Base-by-base conservation (phyloP, 345 rosid species). In the Salix koriyanagi region DNA sequence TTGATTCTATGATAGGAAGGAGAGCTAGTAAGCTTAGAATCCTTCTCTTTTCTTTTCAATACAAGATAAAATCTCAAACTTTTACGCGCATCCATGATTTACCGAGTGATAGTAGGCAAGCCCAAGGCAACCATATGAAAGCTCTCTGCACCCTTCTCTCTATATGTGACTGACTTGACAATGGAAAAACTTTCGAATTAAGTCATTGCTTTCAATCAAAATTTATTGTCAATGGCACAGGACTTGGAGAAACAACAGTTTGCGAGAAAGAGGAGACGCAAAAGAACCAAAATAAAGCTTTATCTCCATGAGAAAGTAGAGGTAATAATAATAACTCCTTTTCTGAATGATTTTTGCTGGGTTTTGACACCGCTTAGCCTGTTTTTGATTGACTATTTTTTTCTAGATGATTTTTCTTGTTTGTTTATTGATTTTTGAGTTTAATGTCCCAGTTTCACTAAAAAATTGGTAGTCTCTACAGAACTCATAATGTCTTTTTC, bases 221-320 rank as follows among this genome's bases (percentile, higher is more conserved):
- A 41, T 36, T 56, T 48, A 1, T 12, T 46, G 14, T 14, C 34
- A 48, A 68, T 73, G 79, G 79, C 58, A 25, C 18, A 41, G 54
- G 23, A 23, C n/a, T 25, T 61, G 10, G 65, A 66, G 9, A 75
- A 72, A 9, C 54, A 25, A 13, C 64, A 37, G 2, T 36, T 65
- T 12, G 48, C 11, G 21, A 70, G 56, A 48, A 75, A 46, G 70
- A 64, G 71, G 65, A 82, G 74, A 76, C 83, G 81, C 48, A 74
- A 65, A 62, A 78, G 54, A 56, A 25, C 44, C 65, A 46, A 25
- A 50, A 71, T 46, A 9, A 67, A 73, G 62, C 73, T 84, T 14
- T 65, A 52, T 52, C 61, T 48, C 21, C 74, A 71, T n/a, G 76
- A 82, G 8, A 76, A 58, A 80, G 89, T 84, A 0, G 89, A 86